Conservation (phyloP, 2,329 filamentous ascomycete species). For the Cryphonectria carpinicola region DNA sequence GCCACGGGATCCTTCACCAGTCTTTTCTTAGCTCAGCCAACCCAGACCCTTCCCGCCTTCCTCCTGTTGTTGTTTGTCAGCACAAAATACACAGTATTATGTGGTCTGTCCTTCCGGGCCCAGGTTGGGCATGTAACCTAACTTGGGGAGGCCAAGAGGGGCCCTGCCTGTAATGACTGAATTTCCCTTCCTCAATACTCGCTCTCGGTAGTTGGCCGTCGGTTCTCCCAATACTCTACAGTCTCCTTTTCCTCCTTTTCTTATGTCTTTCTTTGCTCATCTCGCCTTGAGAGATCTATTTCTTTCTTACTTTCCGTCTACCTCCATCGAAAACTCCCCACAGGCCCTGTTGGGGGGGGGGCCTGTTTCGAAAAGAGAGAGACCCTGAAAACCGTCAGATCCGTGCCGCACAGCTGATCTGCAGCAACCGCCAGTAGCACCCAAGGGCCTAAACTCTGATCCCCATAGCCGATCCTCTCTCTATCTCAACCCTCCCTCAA, state of each 20-base stretch:
- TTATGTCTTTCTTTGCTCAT: background rate
- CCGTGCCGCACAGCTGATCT: slow-evolving; percentile 1
- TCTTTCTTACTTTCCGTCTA: background rate
- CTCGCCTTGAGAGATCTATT: background rate
- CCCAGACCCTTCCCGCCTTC: background rate
- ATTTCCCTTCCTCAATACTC: background rate
- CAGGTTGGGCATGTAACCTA: background rate
- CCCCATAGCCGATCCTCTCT: background rate
- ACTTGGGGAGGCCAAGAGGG: background rate
- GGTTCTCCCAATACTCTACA: background rate
- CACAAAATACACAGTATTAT: background rate
- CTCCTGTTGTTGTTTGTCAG: background rate
- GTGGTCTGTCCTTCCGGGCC: background rate
- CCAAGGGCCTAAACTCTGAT: background rate
- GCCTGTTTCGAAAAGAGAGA: background rate
- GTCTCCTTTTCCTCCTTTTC: background rate
- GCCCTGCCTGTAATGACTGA: background rate
- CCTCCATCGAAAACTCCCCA: background rate
- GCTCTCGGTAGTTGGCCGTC: background rate
- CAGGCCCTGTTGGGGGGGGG: background rate
- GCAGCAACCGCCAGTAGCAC: background rate
- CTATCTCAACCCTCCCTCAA: too few species aligned
- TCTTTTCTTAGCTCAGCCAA: slow-evolving; percentile 11
- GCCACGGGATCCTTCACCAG: background rate
- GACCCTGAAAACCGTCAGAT: slow-evolving; percentile 2